Evolutionary conservation across 2,329 filamentous ascomycete species (phyloP).

Genomic region (Ploettnerulaceae sp.): DNA sequence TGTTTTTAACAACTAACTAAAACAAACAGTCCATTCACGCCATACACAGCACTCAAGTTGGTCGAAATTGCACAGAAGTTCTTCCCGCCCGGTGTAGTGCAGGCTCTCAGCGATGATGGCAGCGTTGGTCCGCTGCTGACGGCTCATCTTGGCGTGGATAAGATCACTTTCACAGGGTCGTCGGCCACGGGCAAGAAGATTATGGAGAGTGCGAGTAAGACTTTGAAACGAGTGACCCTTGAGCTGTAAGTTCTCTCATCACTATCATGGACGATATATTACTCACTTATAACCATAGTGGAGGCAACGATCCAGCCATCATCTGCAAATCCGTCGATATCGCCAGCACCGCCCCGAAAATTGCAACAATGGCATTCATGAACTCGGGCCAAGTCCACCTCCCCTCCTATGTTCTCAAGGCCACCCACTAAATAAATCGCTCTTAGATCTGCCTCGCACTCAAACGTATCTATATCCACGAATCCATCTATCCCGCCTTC

Average conservation of each 20-base stretch:
- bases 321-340: slow-evolving; percentile 50
- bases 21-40: slow-evolving; percentile 43
- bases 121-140: slow-evolving; percentile 50
- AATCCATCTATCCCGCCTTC: slow-evolving; percentile 54
- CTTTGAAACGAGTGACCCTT: slow-evolving; percentile 40
- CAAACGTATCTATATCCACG: slow-evolving; percentile 58
- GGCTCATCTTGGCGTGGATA: slow-evolving; percentile 48
- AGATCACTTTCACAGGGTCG: slow-evolving; percentile 56
- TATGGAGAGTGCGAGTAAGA: slow-evolving; percentile 45
- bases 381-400: slow-evolving; percentile 53
- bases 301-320: slow-evolving; percentile 49
- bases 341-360: slow-evolving; percentile 39
- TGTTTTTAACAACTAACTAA: background rate
- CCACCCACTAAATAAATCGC: too few relatives aligned
- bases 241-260: slow-evolving; percentile 28
- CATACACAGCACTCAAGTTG: slow-evolving; percentile 47
- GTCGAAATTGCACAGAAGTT: slow-evolving; percentile 45
- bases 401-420: background rate
- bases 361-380: slow-evolving; percentile 46
- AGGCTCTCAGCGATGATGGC: slow-evolving; percentile 50
- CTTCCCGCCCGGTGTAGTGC: slow-evolving; percentile 52
- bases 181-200: slow-evolving; percentile 46
- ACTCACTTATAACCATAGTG: slow-evolving; percentile 26
- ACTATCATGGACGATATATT: background rate
- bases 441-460: slow-evolving; percentile 49